Evolutionary conservation across 2,329 filamentous ascomycete species (phyloP).

Genomic region (Fusarium sp.): DNA sequence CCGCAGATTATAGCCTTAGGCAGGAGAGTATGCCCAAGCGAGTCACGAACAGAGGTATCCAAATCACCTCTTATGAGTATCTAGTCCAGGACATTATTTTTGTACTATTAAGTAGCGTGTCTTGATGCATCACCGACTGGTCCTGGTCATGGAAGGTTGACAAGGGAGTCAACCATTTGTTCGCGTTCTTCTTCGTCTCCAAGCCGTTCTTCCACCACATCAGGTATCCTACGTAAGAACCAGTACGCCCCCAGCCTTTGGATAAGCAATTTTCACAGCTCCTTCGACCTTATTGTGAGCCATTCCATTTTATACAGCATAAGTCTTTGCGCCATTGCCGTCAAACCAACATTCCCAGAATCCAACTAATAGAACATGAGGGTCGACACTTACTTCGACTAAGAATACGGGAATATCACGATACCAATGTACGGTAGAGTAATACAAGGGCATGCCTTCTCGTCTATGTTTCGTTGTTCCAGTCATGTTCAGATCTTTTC

Average conservation of each 20-base stretch:
- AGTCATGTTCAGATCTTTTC: slow-evolving; percentile 8
- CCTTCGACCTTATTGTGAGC: slow-evolving; percentile 6
- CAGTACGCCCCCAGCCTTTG: slow-evolving; percentile 24
- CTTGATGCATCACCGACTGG: slow-evolving; percentile 4
- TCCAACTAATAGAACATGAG: slow-evolving; percentile 6
- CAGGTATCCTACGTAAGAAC: not conserved
- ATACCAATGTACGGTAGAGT: slow-evolving; percentile 24
- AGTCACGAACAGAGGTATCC: slow-evolving; percentile 1
- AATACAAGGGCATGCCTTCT: slow-evolving; percentile 16
- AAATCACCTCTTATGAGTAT: slow-evolving; percentile 20
- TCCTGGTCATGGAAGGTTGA: slow-evolving; percentile 1
- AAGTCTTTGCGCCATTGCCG: not conserved
- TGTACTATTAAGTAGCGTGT: not conserved
- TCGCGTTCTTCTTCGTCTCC: not conserved
- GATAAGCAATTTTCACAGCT: slow-evolving; percentile 11
- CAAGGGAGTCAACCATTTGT: slow-evolving; percentile 10
- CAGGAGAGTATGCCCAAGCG: slow-evolving; percentile 2
- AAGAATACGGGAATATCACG: slow-evolving; percentile 25
- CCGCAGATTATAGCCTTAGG: not conserved
- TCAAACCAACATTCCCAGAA: slow-evolving; percentile 5
- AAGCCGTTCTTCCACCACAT: slow-evolving; percentile 8
- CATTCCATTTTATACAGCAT: slow-evolving; percentile 23
- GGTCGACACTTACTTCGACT: slow-evolving; percentile 10
- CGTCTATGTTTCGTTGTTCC: not conserved
- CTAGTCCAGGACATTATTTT: slow-evolving; percentile 2